phyloP scores from a whole-genome alignment of 1,284 basidiomycete species.

The Sanghuangporus baumii region DNA sequence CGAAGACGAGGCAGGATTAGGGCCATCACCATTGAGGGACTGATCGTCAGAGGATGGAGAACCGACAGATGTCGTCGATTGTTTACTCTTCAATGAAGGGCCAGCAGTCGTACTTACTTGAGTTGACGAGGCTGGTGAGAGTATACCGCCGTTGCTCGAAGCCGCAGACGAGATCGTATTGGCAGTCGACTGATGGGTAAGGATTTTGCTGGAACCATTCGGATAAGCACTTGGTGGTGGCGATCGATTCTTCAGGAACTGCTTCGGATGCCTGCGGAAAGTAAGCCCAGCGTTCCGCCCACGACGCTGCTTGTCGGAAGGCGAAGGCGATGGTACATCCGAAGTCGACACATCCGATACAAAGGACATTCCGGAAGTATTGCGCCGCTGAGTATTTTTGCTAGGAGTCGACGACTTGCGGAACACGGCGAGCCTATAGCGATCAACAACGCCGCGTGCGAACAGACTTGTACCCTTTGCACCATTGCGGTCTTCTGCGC shows the following conservation, averaged over 20 bases:
- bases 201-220: constrained; percentile 37
- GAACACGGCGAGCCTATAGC: constrained; percentile 77
- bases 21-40: constrained; percentile 47
- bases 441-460: constrained; percentile 77
- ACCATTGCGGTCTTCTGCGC: constrained; percentile 75
- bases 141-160: constrained; percentile 40
- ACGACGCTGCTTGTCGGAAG: constrained; percentile 54
- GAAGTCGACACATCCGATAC: constrained; percentile 37
- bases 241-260: constrained; percentile 65
- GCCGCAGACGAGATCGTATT: constrained; percentile 31
- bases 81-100: constrained; percentile 73
- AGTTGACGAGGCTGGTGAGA: constrained; percentile 55
- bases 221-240: constrained; percentile 52
- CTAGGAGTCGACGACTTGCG: constrained; percentile 65
- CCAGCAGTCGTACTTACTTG: constrained; percentile 38
- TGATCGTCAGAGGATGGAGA: constrained; percentile 63
- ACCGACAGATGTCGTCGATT: constrained; percentile 66
- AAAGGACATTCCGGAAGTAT: constrained; percentile 53
- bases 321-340: constrained; percentile 26
- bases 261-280: constrained; percentile 65
- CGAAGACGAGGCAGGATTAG: constrained; percentile 9
- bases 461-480: constrained; percentile 71
- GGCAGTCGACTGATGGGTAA: constrained; percentile 37
- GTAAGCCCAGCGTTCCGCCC: constrained; percentile 59
- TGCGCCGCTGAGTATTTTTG: constrained; percentile 28